Percentiles rank a stretch among this genome's conserved stretches.
Conservation (phyloP, 495 filamentous ascomycete genomes). For the Penicillium diatomitis region DNA sequence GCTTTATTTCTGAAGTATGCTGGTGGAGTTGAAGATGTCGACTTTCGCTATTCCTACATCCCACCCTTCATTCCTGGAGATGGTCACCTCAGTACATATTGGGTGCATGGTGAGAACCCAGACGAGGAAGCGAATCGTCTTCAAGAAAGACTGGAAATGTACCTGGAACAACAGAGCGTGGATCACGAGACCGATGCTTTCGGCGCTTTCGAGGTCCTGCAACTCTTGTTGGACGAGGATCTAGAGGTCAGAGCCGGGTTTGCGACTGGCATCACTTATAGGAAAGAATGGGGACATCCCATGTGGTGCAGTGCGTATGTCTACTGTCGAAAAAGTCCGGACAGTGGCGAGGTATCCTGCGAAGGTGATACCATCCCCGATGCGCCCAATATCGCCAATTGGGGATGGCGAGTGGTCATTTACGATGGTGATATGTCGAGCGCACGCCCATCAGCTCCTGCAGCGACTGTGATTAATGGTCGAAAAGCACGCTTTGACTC, state of each 20-base stretch:
- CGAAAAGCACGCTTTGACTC: constrained; percentile 4
- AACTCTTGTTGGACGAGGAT: background rate
- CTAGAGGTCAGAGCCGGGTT: background rate
- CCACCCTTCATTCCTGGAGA: background rate
- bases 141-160: background rate
- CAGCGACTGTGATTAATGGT: background rate
- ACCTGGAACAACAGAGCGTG: background rate
- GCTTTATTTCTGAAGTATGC: constrained; percentile 1
- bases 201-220: background rate
- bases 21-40: background rate
- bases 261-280: background rate
- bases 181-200: no score
- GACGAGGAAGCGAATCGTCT: background rate
- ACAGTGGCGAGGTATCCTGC: background rate
- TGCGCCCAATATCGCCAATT: constrained; percentile 3
- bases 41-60: background rate
- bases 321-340: background rate
- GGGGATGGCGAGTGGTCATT: constrained; percentile 3
- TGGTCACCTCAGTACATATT: background rate
- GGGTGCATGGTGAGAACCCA: background rate
- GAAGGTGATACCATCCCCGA: constrained; percentile 1
- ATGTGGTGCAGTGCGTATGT: constrained; percentile 1
- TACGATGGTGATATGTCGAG: constrained; percentile 3
- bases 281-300: background rate
- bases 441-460: background rate